phyloP scores from a whole-genome alignment of 2,329 filamentous ascomycete genomes.

The Fusarium citri region DNA sequence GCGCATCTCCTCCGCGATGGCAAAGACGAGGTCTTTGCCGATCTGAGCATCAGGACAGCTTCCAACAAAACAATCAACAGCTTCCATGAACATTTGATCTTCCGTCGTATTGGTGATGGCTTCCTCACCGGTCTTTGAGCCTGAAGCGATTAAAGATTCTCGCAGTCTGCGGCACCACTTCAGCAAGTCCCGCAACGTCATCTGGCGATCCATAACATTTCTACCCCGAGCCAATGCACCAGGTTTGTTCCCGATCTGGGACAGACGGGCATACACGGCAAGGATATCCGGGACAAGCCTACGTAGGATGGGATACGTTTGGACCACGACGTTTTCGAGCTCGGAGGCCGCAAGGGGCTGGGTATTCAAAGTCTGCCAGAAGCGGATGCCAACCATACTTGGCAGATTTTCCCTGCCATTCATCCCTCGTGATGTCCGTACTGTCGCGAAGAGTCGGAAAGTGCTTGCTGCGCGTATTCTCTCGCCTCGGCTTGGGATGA shows the following conservation, averaged over 20 bases:
- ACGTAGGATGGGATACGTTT: slow-evolving; percentile 76
- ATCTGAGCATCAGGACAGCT: slow-evolving; percentile 76
- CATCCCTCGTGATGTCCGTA: slow-evolving; percentile 79
- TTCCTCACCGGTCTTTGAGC: slow-evolving; percentile 75
- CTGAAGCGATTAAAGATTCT: slow-evolving; percentile 69
- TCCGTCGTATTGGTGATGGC: slow-evolving; percentile 76
- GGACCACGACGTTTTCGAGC: slow-evolving; percentile 77
- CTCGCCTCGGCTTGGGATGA: slow-evolving; percentile 91
- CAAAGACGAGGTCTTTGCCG: slow-evolving; percentile 69
- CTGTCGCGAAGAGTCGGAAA: slow-evolving; percentile 92
- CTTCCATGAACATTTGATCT: slow-evolving; percentile 93
- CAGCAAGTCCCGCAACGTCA: slow-evolving; percentile 81
- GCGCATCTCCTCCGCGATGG: slow-evolving; percentile 87
- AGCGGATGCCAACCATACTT: slow-evolving; percentile 81
- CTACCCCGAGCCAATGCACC: slow-evolving; percentile 50
- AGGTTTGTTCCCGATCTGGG: slow-evolving; percentile 61
- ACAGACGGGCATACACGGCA: slow-evolving; percentile 67
- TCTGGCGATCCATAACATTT: slow-evolving; percentile 64
- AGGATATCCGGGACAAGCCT: slow-evolving; percentile 71
- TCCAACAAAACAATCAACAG: slow-evolving; percentile 90
- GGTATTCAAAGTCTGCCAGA: slow-evolving; percentile 85
- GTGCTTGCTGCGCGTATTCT: slow-evolving; percentile 83
- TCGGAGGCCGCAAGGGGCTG: slow-evolving; percentile 75
- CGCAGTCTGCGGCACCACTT: slow-evolving; percentile 89
- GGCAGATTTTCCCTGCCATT: slow-evolving; percentile 76